Evolutionary conservation across 2,329 filamentous ascomycete species (phyloP), one percentile per base, ranked within the genome.

Genomic region (Ophiostoma himal-ulmi): DNA sequence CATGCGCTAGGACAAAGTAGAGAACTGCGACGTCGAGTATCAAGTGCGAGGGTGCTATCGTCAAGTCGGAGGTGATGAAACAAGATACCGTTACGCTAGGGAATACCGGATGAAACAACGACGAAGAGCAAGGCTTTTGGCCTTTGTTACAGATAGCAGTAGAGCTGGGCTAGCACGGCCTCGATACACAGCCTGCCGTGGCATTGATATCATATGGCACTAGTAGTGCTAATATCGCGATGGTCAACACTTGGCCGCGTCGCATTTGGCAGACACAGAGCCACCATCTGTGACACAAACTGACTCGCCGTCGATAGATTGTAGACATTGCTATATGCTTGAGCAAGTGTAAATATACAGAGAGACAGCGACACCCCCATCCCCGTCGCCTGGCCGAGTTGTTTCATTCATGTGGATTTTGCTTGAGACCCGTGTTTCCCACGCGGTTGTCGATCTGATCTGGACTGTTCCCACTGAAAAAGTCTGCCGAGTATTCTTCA

Each of bases 361-460:
- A 67, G 39, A 39, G 14, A 7, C n/a, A 52, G 39, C 62, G 39
- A 67, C 26, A 34, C 5, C 26, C 26, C 34, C 57, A 62, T 30
- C 26, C 26, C 34, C 57, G 36, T 30, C 57, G 57, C 26, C 57
- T 34, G 57, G 57, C 52, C 44, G 52, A 22, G 11, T 13, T 57
- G 52, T 62, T 62, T 62, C 57, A 62, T 26, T 62, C 13, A 14
- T 62, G 57, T 62, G 57, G 57, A 34, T 34, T 62, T 62, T 62
- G 57, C 36, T 20, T 34, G 57, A 62, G 20, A 62, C 57, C 57
- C 26, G 57, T 62, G 26, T 26, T 34, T 62, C n/a, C 26, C 57
- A 62, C 26, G 26, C 57, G 57, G 57, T 30, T 17, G 52, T 20
- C 57, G 57, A 62, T 62, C 22, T 13, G n/a, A 13, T 17, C 52